Evolutionary conservation across 1,139 yeast genomes (phyloP).

Genomic region (Yamadazyma triangularis): DNA sequence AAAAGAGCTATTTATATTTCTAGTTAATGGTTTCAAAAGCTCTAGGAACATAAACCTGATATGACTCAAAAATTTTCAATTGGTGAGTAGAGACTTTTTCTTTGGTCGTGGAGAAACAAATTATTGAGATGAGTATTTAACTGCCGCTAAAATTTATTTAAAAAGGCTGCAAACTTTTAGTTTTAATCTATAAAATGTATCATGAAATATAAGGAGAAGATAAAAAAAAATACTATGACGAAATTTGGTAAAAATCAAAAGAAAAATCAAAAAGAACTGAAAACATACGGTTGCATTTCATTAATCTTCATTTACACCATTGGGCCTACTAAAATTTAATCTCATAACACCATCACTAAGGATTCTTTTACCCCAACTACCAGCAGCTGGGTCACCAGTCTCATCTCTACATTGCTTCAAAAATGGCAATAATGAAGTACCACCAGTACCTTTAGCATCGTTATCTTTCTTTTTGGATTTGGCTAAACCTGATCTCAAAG

Average conservation of each 20-base stretch:
- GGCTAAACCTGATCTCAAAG: constrained; percentile 62
- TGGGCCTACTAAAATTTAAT: constrained; percentile 34
- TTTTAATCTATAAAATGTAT: too few relatives aligned
- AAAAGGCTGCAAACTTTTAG: too few relatives aligned
- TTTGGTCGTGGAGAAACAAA: too few relatives aligned
- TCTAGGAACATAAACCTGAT: neutral
- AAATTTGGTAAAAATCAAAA: too few relatives aligned
- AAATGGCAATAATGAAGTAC: constrained; percentile 87
- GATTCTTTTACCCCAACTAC: constrained; percentile 79
- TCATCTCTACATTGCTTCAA: constrained; percentile 94
- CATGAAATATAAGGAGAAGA: too few relatives aligned
- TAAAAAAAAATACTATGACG: too few relatives aligned
- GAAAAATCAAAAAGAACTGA: too few relatives aligned
- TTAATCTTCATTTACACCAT: constrained; percentile 28
- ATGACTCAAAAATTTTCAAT: too few relatives aligned
- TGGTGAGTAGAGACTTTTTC: too few relatives aligned
- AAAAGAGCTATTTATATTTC: constrained; percentile 1
- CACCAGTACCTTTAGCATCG: constrained; percentile 85
- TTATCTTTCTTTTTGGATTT: constrained; percentile 37
- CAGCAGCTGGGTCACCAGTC: constrained; percentile 89
- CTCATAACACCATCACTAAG: constrained; percentile 58
- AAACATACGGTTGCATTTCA: too few relatives aligned
- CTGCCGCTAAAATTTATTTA: too few relatives aligned
- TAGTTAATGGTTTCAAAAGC: constrained; percentile 1
- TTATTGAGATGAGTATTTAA: too few relatives aligned